Base-by-base conservation (phyloP, 2,329 filamentous ascomycete species). In the Hirsutella rhossiliensis region DNA sequence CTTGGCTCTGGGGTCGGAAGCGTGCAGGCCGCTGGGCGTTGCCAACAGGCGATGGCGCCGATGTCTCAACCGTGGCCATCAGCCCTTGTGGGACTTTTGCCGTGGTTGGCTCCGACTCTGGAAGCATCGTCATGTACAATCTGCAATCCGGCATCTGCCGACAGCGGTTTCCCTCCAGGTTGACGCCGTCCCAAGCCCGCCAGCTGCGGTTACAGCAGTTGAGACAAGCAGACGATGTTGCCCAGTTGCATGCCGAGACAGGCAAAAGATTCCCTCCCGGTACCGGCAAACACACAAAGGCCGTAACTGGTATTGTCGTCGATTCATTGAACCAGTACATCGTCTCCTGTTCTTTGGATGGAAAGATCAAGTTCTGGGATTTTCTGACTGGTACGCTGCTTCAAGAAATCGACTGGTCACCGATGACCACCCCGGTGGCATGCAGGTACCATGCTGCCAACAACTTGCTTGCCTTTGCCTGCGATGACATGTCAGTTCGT, bases 1-100 rank as follows among this genome's bases (percentile, higher is more conserved):
- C 92, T 1, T 98, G 92, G 92, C 96, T 96, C 65, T 97, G 92
- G 89, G 92, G 90, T 6, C 82, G 87, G 45, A 96, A 94, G 64
- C 81, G 84, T 54, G 89, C 92, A 41, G 92, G 92, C 11, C 76
- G 92, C 50, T 98, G 92, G 92, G 83, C 85, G 1, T 87, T 98
- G 53, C 80, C 85, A 51, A 96, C 89, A 1, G 77, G 83, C 36
- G 92, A 98, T 63, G 77, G 78, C 17, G 76, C 79, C n/a, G 77
- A 87, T 55, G 90, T 95, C 47, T 78, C 84, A 50, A 90, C 85
- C 43, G 87, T 98, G 18, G 78, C 88, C 11, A 83, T 98, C 47
- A 95, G 87, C 43, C 76, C 87, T 1, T 98, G 92, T 56, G 92
- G 92, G 45, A 96, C 86, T 2, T 98, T 98, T 68, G 89, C 89